Evolutionary conservation across 768 basidiomycete genomes (phyloP).

Genomic region (Boletus rubroflammeus): DNA sequence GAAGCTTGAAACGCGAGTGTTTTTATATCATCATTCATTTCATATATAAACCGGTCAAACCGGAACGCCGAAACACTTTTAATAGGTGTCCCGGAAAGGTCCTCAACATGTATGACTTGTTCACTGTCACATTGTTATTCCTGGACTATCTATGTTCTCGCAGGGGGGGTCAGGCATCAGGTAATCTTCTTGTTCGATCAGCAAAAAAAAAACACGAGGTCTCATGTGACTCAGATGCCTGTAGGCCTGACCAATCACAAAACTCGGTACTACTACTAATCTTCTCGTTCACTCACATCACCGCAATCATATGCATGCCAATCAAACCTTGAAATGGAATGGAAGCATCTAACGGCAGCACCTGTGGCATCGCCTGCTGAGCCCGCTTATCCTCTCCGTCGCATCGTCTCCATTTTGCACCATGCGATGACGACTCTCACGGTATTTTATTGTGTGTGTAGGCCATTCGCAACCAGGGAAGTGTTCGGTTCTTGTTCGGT

Average conservation of each 20-base stretch:
- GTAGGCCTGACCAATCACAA: slow-evolving; percentile 9
- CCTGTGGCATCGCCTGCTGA: neutral
- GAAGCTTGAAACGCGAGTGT: slow-evolving; percentile 4
- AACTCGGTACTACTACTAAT: neutral
- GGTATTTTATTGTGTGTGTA: neutral
- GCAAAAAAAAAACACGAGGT: slow-evolving; percentile 4
- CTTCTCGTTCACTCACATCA: slow-evolving; percentile 14
- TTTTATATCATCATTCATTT: neutral
- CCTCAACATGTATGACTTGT: too few relatives aligned
- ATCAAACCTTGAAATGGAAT: slow-evolving; percentile 27
- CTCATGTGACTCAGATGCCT: neutral
- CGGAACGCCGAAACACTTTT: neutral
- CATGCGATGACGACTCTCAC: neutral
- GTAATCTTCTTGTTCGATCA: slow-evolving; percentile 5
- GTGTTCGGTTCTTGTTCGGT: neutral
- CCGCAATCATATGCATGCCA: slow-evolving; percentile 16
- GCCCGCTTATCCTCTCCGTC: neutral
- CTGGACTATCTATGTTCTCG: neutral
- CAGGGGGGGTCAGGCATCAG: neutral
- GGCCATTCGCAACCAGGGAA: neutral
- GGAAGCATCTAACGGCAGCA: slow-evolving; percentile 18
- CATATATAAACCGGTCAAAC: neutral
- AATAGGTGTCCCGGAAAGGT: neutral
- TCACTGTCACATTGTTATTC: neutral
- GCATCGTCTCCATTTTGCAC: neutral